phyloP scores from a whole-genome alignment of 345 rosid species.

The Euphorbia tirucalli region DNA sequence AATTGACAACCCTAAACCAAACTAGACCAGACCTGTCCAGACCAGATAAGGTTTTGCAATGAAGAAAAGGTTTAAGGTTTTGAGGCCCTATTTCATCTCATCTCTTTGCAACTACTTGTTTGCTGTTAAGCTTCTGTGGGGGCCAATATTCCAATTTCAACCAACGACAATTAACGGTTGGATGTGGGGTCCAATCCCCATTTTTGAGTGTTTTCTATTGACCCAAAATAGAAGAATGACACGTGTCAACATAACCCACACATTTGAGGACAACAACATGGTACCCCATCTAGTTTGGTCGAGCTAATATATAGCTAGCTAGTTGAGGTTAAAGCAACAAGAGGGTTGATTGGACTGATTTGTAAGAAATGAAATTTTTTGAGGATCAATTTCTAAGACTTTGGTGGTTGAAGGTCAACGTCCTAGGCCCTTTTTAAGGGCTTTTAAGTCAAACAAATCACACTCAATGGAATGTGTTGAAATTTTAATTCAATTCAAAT shows the following conservation, averaged over 20 bases:
- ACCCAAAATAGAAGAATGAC: conserved; percentile 9
- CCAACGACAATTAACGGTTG: conserved; percentile 27
- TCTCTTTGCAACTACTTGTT: conserved; percentile 15
- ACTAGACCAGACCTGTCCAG: neutral
- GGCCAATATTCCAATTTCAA: conserved; percentile 10
- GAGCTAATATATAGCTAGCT: neutral
- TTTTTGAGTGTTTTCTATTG: neutral
- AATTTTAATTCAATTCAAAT: too few species aligned
- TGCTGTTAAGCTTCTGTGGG: conserved; percentile 18
- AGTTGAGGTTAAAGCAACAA: neutral
- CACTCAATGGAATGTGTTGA: too few species aligned
- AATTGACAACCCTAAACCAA: too few species aligned
- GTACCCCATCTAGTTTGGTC: neutral
- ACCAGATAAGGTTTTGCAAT: neutral
- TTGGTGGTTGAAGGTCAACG: too few species aligned
- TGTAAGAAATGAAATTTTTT: neutral
- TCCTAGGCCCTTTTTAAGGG: too few species aligned
- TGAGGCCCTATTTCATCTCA: neutral
- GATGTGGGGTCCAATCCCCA: neutral
- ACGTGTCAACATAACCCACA: conserved; percentile 15
- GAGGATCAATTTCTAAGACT: too few species aligned
- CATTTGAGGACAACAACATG: neutral
- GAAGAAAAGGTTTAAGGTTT: neutral
- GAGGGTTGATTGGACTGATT: conserved; percentile 1
- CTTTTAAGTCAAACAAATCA: too few species aligned